phyloP scores from a whole-genome alignment of 306 rosid species.

The Canavalia gladiata region DNA sequence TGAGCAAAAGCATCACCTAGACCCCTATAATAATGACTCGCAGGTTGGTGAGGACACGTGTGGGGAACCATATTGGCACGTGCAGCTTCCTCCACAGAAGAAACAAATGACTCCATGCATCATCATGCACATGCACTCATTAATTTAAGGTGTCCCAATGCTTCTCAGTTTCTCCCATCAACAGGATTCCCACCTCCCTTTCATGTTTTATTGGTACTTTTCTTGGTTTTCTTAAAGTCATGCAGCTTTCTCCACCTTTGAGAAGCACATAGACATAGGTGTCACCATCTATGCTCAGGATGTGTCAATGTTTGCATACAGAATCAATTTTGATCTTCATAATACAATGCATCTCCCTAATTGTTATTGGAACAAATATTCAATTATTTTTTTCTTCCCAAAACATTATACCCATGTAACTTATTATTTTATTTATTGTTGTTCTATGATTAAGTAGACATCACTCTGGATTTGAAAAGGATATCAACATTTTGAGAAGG shows the following conservation, averaged over 20 bases:
- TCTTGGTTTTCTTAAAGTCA: background rate
- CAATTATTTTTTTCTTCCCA: background rate
- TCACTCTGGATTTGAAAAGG: too few relatives aligned
- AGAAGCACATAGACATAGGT: background rate
- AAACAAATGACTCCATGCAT: background rate
- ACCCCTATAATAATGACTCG: background rate
- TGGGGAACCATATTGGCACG: background rate
- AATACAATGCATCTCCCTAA: background rate
- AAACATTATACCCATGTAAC: background rate
- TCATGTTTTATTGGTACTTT: background rate
- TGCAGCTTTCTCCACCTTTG: slow-evolving; percentile 3
- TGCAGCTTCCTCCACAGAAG: slow-evolving; percentile 12
- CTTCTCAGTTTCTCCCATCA: background rate
- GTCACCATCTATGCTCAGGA: background rate
- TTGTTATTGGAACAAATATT: background rate
- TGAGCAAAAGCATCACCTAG: background rate
- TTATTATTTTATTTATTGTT: background rate
- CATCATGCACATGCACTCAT: slow-evolving; percentile 5
- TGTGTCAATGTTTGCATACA: background rate
- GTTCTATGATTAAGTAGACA: background rate
- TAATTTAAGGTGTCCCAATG: background rate
- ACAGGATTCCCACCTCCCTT: background rate
- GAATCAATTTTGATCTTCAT: background rate
- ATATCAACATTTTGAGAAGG: too few relatives aligned
- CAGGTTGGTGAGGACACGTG: slow-evolving; percentile 15